Evolutionary conservation across 2,329 filamentous ascomycete species (phyloP).

Genomic region (Fusarium sp.): DNA sequence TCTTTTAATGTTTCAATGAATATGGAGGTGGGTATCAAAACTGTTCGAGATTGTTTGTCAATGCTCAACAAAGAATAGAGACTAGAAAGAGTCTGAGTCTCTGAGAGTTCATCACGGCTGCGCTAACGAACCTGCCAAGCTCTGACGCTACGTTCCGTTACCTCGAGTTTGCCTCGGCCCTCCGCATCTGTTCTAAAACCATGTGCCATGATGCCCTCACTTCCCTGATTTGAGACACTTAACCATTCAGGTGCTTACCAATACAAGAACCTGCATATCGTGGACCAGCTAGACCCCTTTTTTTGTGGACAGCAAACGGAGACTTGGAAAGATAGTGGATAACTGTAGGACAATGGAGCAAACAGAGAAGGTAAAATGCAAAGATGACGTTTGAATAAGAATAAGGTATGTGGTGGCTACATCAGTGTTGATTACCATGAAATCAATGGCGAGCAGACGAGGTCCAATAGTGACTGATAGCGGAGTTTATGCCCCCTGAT

Average conservation of each 20-base stretch:
- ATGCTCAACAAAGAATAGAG: slow-evolving; percentile 6
- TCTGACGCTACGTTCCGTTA: not conserved
- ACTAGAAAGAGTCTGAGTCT: too few species aligned
- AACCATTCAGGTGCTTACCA: slow-evolving; percentile 15
- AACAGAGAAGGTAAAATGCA: not conserved
- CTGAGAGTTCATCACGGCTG: not conserved
- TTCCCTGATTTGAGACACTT: not conserved
- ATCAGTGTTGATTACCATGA: not conserved
- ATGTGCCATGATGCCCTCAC: slow-evolving; percentile 19
- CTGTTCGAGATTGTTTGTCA: not conserved
- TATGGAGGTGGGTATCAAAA: not conserved
- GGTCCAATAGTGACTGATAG: not conserved
- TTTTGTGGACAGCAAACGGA: slow-evolving; percentile 8
- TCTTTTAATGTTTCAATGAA: not conserved
- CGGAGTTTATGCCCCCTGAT: slow-evolving; percentile 20
- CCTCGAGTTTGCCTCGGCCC: not conserved
- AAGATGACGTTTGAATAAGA: not conserved
- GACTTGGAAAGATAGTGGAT: not conserved
- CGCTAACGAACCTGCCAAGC: not conserved
- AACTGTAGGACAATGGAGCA: not conserved
- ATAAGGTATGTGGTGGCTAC: not conserved
- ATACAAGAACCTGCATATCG: slow-evolving; percentile 1
- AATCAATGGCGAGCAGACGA: not conserved
- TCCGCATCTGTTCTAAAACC: not conserved
- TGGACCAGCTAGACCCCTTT: slow-evolving; percentile 8